Conservation (phyloP, 139 green algal species). For the Tetradesmus lagerheimii region DNA sequence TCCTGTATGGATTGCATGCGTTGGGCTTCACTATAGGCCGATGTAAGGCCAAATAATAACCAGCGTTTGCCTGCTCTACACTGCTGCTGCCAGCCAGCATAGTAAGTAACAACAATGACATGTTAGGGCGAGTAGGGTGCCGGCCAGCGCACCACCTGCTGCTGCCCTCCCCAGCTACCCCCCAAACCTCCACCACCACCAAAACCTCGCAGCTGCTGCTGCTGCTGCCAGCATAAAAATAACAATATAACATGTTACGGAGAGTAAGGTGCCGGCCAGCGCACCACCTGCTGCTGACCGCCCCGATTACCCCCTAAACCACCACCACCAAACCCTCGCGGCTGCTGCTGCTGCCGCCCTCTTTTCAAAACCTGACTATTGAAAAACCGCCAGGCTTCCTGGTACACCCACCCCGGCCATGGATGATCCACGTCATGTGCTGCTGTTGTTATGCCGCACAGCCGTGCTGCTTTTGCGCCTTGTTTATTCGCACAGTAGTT, state of each 20-base stretch:
- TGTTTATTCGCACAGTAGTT: not conserved
- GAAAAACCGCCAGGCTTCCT: conserved; percentile 27
- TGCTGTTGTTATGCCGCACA: conserved; percentile 1
- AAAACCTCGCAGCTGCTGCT: not conserved
- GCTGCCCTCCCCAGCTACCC: not conserved
- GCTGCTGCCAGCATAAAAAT: not conserved
- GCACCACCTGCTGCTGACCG: not conserved
- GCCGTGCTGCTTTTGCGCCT: not conserved
- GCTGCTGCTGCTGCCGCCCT: not conserved
- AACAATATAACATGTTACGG: not conserved
- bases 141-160: not conserved
- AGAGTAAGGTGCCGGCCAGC: not conserved
- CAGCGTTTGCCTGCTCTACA: too few relatives aligned
- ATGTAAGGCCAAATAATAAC: too few relatives aligned
- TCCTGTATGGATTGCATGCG: too few relatives aligned
- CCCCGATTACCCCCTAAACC: not conserved
- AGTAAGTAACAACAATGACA: not conserved
- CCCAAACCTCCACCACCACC: not conserved
- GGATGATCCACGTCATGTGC: not conserved
- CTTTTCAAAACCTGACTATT: not conserved
- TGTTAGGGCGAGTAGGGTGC: not conserved
- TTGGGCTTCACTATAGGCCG: too few relatives aligned
- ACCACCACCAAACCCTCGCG: not conserved
- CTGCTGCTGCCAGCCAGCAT: not conserved
- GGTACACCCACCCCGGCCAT: not conserved